Conservation (phyloP, 352 stramenopile genomes). For the Globisporangium apiculatum region DNA sequence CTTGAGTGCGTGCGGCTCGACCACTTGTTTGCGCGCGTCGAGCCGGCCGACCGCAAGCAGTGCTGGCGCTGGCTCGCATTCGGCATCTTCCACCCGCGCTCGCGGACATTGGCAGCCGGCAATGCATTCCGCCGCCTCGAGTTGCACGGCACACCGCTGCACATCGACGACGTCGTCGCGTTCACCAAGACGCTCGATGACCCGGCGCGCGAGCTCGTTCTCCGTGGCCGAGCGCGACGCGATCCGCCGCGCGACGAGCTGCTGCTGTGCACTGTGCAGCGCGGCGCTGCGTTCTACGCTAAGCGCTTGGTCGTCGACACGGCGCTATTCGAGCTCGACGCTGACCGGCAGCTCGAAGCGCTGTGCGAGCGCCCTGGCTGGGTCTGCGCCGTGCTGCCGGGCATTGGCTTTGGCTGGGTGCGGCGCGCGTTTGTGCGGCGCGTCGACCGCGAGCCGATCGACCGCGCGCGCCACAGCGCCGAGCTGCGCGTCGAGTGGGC, state of each 20-base stretch:
- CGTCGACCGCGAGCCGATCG: not conserved
- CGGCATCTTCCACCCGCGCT: no score
- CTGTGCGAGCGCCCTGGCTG: not conserved
- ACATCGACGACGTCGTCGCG: not conserved
- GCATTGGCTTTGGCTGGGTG: not conserved
- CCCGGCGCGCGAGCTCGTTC: constrained; percentile 1
- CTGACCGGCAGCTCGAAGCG: not conserved
- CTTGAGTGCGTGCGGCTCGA: not conserved
- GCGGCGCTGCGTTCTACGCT: no score
- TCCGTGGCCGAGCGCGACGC: not conserved
- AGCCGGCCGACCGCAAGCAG: not conserved
- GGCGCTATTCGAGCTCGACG: not conserved
- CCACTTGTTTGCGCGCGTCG: not conserved
- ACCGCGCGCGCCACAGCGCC: no score
- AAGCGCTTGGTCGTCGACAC: no score
- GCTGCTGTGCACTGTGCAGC: not conserved
- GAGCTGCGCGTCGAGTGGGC: not conserved
- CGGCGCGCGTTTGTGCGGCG: not conserved
- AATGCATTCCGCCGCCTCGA: no score
- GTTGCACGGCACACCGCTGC: not conserved
- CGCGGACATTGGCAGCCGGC: no score
- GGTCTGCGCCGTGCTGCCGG: not conserved
- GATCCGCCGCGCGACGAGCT: not conserved
- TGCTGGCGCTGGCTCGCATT: constrained; percentile 10
- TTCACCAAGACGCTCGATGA: not conserved